Evolutionary conservation across 331 rosid species (phyloP), one percentile per base, ranked within the genome.

Genomic region (Quercus phellos): DNA sequence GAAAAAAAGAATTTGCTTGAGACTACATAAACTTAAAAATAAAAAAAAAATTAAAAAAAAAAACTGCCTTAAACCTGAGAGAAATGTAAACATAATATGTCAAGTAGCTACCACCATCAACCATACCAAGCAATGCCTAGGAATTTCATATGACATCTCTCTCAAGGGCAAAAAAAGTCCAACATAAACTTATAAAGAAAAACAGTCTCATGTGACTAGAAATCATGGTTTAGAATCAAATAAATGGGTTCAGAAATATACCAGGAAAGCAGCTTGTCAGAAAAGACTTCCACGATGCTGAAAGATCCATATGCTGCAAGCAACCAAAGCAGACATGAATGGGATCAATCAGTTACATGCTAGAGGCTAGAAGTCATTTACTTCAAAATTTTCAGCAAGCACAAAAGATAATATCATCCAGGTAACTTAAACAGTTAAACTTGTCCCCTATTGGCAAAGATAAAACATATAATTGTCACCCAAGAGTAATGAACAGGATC

Each of bases 231-330:
- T 66, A 80, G 73, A 76, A 77, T 55, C 64, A 79, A 42, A 60
- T 64, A 6, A 64, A 75, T 35, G 70, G 69, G 60, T 72, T 51
- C 51, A 75, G 85, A 74, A 78, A 60, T 74, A 74, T 84, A 92
- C 95, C 99, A 94, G 34, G 95, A 92, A 85, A 94, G 84, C 86
- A 92, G 84, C 80, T 85, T 89, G 88, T 94, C 97, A 3, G 97
- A 80, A 87, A 88, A 90, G 29, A 84, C 89, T 88, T 94, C 97
- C 58, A 90, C 60, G 16, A 92, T 90, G 84, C 94, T 94, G 90
- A 94, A 94, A 58, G 97, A 94, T 72, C 99, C 99, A 55, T 82
- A 94, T 79, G 92, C 99, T 94, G 92, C 83, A 89, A 61, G 60
- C 14, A 56, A 54, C 53, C 53, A 43, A 60, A 69, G 46, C 3